Percentiles rank a stretch among this genome's conserved stretches.
These are phyloP conservation scores for Neonectria neomacrospora DNA, from an alignment of 2,329 filamentous ascomycete genomes.

Conservation along the genomic window DNA sequence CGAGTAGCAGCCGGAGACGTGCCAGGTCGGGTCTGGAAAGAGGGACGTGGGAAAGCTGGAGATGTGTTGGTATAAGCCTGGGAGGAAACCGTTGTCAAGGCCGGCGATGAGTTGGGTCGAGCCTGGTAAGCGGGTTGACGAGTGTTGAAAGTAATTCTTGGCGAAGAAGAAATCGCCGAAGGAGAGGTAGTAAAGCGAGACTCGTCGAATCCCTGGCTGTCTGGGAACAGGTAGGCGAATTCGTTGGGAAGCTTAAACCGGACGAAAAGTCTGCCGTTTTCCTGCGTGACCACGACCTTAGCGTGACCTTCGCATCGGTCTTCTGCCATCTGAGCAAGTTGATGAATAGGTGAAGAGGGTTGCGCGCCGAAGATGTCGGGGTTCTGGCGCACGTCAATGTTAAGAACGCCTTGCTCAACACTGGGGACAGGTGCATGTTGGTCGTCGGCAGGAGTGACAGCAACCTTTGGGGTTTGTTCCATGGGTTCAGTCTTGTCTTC, in stretches of 20 bases:
- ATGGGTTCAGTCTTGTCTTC: neutral
- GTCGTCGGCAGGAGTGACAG: neutral
- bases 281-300: constrained; percentile 45
- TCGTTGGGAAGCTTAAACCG: constrained; percentile 53
- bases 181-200: constrained; percentile 39
- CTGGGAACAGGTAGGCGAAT: constrained; percentile 47
- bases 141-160: constrained; percentile 32
- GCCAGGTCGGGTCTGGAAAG: neutral
- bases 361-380: constrained; percentile 50
- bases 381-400: constrained; percentile 50
- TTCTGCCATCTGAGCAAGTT: constrained; percentile 44
- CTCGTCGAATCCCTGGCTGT: constrained; percentile 45
- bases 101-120: neutral
- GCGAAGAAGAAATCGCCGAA: constrained; percentile 39
- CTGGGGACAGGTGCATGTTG: constrained; percentile 15
- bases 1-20: neutral
- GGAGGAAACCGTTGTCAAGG: neutral
- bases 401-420: constrained; percentile 42
- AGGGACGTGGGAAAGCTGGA: neutral
- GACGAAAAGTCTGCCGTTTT: constrained; percentile 49
- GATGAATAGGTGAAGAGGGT: constrained; percentile 34
- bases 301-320: constrained; percentile 44
- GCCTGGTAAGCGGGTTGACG: neutral
- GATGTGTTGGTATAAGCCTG: neutral
- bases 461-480: constrained; percentile 3